Base-by-base conservation (phyloP, 2,329 filamentous ascomycete species). In the Neocatenulostroma microsporum region DNA sequence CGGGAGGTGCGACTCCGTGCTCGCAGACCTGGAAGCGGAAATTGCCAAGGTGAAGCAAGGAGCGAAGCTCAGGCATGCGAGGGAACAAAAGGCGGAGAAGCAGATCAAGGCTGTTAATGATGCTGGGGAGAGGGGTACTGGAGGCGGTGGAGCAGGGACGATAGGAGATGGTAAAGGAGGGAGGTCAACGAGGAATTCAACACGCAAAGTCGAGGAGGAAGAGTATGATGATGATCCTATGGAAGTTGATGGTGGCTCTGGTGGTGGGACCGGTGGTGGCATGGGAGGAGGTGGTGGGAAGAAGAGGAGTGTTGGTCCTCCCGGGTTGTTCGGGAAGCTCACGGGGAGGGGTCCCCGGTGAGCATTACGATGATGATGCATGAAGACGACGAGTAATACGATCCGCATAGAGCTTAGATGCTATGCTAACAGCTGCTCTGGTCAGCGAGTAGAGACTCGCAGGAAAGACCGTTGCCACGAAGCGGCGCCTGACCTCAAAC, bases 1-100 rank as follows among this genome's bases (percentile, higher is more conserved):
- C 35, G 67, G 63, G n/a, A 78, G 87, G 40, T 96, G 89, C 66
- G 74, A 76, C 5, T 64, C 69, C 3, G 84, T 86, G 2, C 76
- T 95, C 2, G 65, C 63, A 0, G 82, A 82, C 20, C 74, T 98
- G 3, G 86, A 94, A 46, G 66, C 67, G 1, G 82, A 94, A 58
- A 83, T 94, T 38, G 69, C 69, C 11, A 67, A 62, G 21, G 78
- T 95, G 43, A 79, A 76, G 47, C 44, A 50, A 7, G 57, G 60
- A 8, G 66, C 67, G 2, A 53, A 59, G 35, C 54, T 59, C 36
- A 52, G 63, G 20, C 54, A 68, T 55, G 55, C 62, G 53, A 54
- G 62, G 51, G 59, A 61, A 52, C 47, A 57, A 45, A 64, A 62
- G 60, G 62, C 50, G 52, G 62, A 55, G 42, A 49, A 59, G 36